Evolutionary conservation across 202 grass and related monocot genomes (phyloP), one percentile per base, ranked within the genome.

Genomic region (Eragrostis tef): DNA sequence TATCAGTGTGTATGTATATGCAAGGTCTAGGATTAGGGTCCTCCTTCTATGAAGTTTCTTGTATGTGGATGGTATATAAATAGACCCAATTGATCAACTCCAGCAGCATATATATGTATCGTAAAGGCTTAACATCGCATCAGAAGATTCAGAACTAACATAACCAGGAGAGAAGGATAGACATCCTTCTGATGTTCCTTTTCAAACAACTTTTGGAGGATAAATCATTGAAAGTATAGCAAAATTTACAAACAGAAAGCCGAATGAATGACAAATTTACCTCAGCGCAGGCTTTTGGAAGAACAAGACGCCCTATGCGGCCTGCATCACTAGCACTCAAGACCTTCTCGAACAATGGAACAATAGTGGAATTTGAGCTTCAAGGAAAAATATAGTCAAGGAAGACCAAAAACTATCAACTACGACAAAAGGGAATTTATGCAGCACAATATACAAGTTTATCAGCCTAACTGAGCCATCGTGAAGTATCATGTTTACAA

Each of bases 271-370:
- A 15, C 61, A 64, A 21, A 67, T 27, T 82, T 88, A 99, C 96
- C 96, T 99, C 96, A 26, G 96, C 96, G 77, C 96, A 99, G 25
- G 96, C 96, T 91, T 99, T 99, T 81, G 96, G 96, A 66, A 99
- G 96, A 86, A 99, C 96, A 75, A 99, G 90, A 69, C 96, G 96
- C 11, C 96, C 96, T 64, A 99, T 95, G 81, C 96, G 96, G 62
- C 96, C 96, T 13, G 96, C 96, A 84, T 99, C 96, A 81, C 96
- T 99, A 25, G 96, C 96, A 27, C 96, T 99, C 79, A 99, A 67
- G 58, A 99, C 96, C 89, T 99, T 99, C 92, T 99, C 96, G 29
- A 99, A 99, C 65, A 99, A 83, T 81, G 96, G 96, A 66, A 98
- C 81, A 41, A 98, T 98, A 52, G 92, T 98, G 39, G 96, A 92